phyloP scores from a whole-genome alignment of 148 eudicot species.

The Rhododendron vialii region DNA sequence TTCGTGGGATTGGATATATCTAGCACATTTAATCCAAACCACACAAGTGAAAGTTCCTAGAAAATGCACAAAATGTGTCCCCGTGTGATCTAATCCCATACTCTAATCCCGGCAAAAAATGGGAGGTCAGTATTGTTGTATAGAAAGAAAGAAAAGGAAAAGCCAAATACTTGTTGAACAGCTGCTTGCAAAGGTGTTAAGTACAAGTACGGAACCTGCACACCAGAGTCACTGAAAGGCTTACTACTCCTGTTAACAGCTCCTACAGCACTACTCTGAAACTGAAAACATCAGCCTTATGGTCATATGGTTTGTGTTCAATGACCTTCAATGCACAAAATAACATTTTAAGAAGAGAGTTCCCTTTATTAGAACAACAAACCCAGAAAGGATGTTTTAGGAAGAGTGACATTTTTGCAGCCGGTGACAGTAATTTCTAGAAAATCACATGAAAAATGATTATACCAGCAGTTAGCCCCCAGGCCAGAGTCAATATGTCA shows the following conservation, averaged over 20 bases:
- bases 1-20: too few relatives aligned
- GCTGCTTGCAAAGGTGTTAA: conserved; percentile 80
- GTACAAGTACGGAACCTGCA: conserved; percentile 57
- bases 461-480: background rate
- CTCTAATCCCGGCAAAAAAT: background rate
- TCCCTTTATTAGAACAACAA: background rate
- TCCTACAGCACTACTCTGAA: conserved; percentile 76
- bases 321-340: conserved; percentile 42
- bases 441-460: background rate
- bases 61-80: too few relatives aligned
- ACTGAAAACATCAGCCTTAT: conserved; percentile 72
- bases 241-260: conserved; percentile 68
- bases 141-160: background rate
- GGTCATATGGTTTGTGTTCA: conserved; percentile 63
- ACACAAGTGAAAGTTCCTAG: too few relatives aligned
- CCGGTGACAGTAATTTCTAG: background rate
- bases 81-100: background rate
- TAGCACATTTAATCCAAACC: too few relatives aligned
- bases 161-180: conserved; percentile 47
- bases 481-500: background rate
- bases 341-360: background rate
- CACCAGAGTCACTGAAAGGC: conserved; percentile 11
- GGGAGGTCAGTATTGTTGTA: background rate
- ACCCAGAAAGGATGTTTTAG: background rate
- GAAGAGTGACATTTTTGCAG: background rate